These are phyloP conservation scores for Parsonsia alboflavescens DNA, from an alignment of 257 asterid genomes.

Conservation along the genomic window DNA sequence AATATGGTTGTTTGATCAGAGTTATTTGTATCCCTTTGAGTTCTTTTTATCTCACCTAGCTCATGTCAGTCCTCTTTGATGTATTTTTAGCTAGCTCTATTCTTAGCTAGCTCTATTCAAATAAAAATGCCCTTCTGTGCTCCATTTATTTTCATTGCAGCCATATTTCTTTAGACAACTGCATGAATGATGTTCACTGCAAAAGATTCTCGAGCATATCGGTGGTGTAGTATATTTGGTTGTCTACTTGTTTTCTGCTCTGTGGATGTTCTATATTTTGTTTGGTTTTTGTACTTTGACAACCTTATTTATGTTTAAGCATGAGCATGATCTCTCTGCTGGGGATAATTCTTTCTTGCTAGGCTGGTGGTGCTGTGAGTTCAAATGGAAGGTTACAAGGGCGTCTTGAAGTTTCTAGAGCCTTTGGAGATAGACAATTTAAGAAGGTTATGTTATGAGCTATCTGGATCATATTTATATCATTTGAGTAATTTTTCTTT, in stretches of 20 bases:
- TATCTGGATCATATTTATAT: background rate
- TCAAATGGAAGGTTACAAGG: slow-evolving; percentile 89
- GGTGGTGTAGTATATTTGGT: background rate
- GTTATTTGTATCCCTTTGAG: background rate
- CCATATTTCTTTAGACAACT: background rate
- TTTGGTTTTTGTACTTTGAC: background rate
- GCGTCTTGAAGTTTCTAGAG: slow-evolving; percentile 94
- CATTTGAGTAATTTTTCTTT: background rate
- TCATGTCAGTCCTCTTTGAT: background rate
- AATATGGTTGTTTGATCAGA: background rate
- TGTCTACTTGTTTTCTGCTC: background rate
- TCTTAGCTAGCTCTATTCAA: no score
- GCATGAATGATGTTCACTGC: background rate
- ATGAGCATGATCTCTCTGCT: background rate
- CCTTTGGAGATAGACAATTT: slow-evolving; percentile 88
- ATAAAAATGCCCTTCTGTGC: background rate
- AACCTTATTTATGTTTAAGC: background rate
- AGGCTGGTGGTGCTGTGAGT: slow-evolving; percentile 91
- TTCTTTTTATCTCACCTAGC: background rate
- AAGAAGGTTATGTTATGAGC: slow-evolving; percentile 56
- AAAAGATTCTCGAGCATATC: background rate
- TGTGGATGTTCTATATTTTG: background rate
- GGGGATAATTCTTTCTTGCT: slow-evolving; percentile 17
- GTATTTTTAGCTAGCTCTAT: no score
- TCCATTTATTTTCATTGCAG: background rate